These are phyloP conservation scores for Globisporangium uncinulatum DNA, from an alignment of 352 stramenopile species.

Conservation along the genomic window DNA sequence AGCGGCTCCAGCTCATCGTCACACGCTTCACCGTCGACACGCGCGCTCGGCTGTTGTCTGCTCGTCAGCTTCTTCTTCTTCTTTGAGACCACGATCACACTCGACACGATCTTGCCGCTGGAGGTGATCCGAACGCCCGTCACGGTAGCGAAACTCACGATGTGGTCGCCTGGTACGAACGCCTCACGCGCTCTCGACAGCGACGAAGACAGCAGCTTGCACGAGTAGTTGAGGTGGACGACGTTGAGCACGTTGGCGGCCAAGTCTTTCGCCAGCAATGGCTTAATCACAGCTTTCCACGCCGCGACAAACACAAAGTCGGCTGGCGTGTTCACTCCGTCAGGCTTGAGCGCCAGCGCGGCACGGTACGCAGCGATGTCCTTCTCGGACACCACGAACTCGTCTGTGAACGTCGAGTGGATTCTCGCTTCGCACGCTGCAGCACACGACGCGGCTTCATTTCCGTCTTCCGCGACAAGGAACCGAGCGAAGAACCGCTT, in stretches of 20 bases:
- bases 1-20: conserved; percentile 56
- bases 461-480: conserved; percentile 55
- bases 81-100: conserved; percentile 59
- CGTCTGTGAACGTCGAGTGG: conserved; percentile 45
- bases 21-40: conserved; percentile 20
- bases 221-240: conserved; percentile 82
- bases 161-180: conserved; percentile 62
- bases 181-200: conserved; percentile 15
- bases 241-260: conserved; percentile 76
- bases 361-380: conserved; percentile 61
- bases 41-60: not conserved
- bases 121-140: conserved; percentile 69
- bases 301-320: conserved; percentile 79
- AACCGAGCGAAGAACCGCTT: conserved; percentile 78
- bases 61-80: conserved; percentile 29
- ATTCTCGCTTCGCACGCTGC: conserved; percentile 57
- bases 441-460: conserved; percentile 55
- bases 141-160: conserved; percentile 70
- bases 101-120: conserved; percentile 75
- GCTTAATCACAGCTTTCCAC: conserved; percentile 81
- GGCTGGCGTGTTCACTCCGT: conserved; percentile 31
- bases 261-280: conserved; percentile 79
- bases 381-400: conserved; percentile 50
- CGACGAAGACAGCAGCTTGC: conserved; percentile 53
- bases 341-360: conserved; percentile 34